Conservation (phyloP, 306 rosid species). For the Hippophae gyantsensis region DNA sequence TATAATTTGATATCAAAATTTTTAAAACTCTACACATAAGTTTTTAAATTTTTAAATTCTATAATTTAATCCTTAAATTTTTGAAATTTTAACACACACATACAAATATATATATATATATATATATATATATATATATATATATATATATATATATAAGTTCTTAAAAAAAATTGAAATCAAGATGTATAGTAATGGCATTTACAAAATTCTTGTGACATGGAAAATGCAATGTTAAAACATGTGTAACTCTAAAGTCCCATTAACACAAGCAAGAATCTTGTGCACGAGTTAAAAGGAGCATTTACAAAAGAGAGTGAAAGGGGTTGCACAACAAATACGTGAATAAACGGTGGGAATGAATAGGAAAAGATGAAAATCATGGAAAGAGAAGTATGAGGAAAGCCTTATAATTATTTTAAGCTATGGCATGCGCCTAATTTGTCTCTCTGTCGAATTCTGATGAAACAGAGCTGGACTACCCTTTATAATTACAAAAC, state of each 20-base stretch:
- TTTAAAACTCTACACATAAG: too few species aligned
- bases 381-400: neutral
- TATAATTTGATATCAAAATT: too few species aligned
- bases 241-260: slow-evolving; percentile 18
- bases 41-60: too few species aligned
- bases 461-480: slow-evolving; percentile 13
- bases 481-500: slow-evolving; percentile 13
- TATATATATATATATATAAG: too few species aligned
- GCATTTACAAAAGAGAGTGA: neutral
- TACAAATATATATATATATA: too few species aligned
- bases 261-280: slow-evolving; percentile 8
- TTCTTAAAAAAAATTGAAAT: too few species aligned
- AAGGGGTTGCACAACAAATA: neutral
- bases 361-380: neutral
- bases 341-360: neutral
- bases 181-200: too few species aligned
- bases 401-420: too few species aligned
- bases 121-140: too few species aligned
- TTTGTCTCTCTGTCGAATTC: neutral
- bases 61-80: too few species aligned
- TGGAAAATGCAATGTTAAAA: neutral
- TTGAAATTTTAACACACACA: too few species aligned
- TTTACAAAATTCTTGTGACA: too few species aligned
- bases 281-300: slow-evolving; percentile 3
- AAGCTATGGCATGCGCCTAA: slow-evolving; percentile 38